phyloP scores from a whole-genome alignment of 192 early-diverging fungal species.

The Backusella sp. region DNA sequence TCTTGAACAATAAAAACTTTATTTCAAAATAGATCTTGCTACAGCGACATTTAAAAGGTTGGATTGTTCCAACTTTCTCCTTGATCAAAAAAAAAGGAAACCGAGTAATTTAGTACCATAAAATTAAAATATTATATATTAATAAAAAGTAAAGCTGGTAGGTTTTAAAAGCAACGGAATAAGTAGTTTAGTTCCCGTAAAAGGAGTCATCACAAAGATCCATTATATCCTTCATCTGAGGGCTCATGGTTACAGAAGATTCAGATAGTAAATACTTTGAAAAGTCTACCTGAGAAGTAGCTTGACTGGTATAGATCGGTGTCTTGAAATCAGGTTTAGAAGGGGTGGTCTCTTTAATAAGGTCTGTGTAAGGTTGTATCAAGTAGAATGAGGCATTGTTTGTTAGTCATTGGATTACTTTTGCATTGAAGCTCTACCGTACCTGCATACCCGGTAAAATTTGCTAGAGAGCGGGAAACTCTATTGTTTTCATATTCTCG shows the following conservation, averaged over 20 bases:
- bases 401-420: neutral
- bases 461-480: neutral
- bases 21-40: neutral
- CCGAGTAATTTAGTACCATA: neutral
- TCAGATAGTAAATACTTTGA: neutral
- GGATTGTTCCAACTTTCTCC: neutral
- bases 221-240: neutral
- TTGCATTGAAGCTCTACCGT: neutral
- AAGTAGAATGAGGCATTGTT: neutral
- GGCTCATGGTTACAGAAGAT: neutral
- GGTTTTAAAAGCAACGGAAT: neutral
- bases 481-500: neutral
- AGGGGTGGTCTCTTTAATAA: neutral
- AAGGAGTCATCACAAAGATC: neutral
- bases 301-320: neutral
- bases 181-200: neutral
- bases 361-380: neutral
- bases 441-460: neutral
- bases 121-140: neutral
- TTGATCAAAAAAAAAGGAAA: neutral
- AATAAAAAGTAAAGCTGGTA: neutral
- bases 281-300: neutral
- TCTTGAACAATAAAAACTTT: neutral
- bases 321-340: neutral
- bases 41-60: neutral